Conservation (phyloP, 129 eudicot genomes). For the Flaveria ramosissima region DNA sequence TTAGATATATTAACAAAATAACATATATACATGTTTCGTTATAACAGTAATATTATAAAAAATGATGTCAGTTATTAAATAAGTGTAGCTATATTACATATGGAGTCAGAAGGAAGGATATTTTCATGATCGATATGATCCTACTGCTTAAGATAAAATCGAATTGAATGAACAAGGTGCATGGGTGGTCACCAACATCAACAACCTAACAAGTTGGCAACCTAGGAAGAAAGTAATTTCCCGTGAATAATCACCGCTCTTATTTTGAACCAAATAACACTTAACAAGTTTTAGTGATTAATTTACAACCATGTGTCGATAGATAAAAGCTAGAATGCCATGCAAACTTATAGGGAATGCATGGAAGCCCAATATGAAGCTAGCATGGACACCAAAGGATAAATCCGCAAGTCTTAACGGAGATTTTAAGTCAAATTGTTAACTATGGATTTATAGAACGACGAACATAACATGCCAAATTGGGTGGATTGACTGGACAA, state of each 20-base stretch:
- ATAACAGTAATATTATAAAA: too few relatives aligned
- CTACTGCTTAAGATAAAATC: neutral
- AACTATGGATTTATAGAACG: too few relatives aligned
- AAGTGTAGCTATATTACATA: neutral
- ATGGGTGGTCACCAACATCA: constrained; percentile 25
- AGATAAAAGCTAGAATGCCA: too few relatives aligned
- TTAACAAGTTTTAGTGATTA: neutral
- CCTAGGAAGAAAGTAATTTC: neutral
- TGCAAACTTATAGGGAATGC: too few relatives aligned
- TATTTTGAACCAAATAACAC: neutral
- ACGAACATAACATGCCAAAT: too few relatives aligned
- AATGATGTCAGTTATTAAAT: neutral
- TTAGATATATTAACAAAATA: neutral
- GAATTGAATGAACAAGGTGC: neutral
- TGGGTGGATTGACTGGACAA: too few relatives aligned
- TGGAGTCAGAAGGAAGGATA: neutral
- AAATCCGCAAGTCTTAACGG: too few relatives aligned
- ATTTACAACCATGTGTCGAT: too few relatives aligned
- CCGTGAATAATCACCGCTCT: constrained; percentile 5
- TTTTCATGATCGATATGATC: neutral
- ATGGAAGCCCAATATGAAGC: too few relatives aligned
- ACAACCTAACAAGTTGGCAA: constrained; percentile 13
- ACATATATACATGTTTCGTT: neutral
- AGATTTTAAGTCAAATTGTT: too few relatives aligned
- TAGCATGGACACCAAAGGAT: too few relatives aligned